Conservation (phyloP, 371 early-diverging fungal species). For the Smittium mucronatum region DNA sequence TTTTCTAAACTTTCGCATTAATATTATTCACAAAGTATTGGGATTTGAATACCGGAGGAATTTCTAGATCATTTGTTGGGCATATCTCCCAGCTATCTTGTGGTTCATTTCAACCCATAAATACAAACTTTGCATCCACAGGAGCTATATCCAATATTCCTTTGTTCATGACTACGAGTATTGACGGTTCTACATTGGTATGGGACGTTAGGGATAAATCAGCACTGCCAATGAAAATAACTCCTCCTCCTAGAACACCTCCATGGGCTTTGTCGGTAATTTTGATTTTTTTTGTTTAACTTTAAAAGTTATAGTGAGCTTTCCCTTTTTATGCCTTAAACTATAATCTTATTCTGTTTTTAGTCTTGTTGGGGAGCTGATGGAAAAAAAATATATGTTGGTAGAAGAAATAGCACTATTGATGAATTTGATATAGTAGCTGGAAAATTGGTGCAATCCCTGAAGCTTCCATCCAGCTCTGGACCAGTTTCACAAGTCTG, state of each 20-base stretch:
- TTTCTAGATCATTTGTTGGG: slow-evolving; percentile 52
- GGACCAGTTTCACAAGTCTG: slow-evolving; percentile 76
- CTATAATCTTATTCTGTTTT: not conserved
- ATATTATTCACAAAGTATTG: slow-evolving; percentile 51
- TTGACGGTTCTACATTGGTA: slow-evolving; percentile 67
- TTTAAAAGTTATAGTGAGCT: not conserved
- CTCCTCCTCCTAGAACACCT: slow-evolving; percentile 53
- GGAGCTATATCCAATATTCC: slow-evolving; percentile 7
- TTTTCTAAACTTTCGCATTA: not conserved
- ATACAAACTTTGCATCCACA: slow-evolving; percentile 12
- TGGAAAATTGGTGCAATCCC: slow-evolving; percentile 48
- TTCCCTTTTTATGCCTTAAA: not conserved
- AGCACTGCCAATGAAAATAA: slow-evolving; percentile 39
- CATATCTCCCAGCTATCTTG: slow-evolving; percentile 72
- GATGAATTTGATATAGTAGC: slow-evolving; percentile 76
- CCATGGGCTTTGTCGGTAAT: slow-evolving; percentile 78
- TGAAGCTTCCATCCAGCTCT: slow-evolving; percentile 77
- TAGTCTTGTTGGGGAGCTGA: slow-evolving; percentile 65
- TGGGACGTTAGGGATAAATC: slow-evolving; percentile 68
- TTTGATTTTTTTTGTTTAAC: not conserved
- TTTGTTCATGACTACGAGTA: slow-evolving; percentile 61
- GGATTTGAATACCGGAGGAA: slow-evolving; percentile 73
- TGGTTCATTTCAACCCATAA: slow-evolving; percentile 51
- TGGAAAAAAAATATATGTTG: slow-evolving; percentile 57
- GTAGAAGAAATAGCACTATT: slow-evolving; percentile 68